Evolutionary conservation across 2,329 filamentous ascomycete species (phyloP).

Genomic region (Colletotrichum chrysophilum): DNA sequence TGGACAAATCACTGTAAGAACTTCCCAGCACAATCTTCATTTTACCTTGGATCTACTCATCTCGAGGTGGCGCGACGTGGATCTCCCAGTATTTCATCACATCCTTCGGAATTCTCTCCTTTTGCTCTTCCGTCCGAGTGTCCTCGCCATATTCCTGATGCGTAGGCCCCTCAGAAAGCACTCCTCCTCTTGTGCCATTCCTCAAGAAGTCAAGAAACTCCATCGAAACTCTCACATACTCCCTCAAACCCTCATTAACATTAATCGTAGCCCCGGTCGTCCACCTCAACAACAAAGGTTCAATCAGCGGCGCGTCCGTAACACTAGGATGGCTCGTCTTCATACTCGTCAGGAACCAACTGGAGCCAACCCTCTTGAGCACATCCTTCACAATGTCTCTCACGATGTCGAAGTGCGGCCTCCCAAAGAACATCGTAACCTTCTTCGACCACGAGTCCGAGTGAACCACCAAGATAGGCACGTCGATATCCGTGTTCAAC

Average conservation of each 20-base stretch:
- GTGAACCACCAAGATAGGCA: conserved; percentile 67
- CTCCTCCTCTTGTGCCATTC: conserved; percentile 44
- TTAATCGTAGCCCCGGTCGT: conserved; percentile 67
- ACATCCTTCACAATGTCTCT: conserved; percentile 50
- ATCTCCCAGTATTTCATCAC: conserved; percentile 46
- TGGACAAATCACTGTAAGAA: background rate
- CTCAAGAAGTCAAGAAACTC: conserved; percentile 60
- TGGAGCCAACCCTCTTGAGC: conserved; percentile 43
- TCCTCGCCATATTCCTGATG: conserved; percentile 40
- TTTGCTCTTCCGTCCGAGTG: conserved; percentile 42
- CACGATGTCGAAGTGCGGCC: conserved; percentile 69
- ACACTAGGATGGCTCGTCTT: conserved; percentile 67
- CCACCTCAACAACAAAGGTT: conserved; percentile 64
- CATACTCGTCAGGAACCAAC: conserved; percentile 61
- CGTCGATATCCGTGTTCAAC: conserved; percentile 62
- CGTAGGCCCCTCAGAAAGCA: conserved; percentile 56
- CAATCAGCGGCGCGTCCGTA: conserved; percentile 70
- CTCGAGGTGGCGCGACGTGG: conserved; percentile 34
- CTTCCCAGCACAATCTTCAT: background rate
- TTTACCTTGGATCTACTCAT: background rate
- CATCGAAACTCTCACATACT: conserved; percentile 65
- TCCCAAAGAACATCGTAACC: conserved; percentile 63
- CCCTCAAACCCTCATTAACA: conserved; percentile 57
- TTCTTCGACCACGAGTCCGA: conserved; percentile 68
- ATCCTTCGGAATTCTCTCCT: conserved; percentile 33